These are phyloP conservation scores for Agapanthus africanus DNA, from an alignment of 106 monocot species.

Conservation along the genomic window DNA sequence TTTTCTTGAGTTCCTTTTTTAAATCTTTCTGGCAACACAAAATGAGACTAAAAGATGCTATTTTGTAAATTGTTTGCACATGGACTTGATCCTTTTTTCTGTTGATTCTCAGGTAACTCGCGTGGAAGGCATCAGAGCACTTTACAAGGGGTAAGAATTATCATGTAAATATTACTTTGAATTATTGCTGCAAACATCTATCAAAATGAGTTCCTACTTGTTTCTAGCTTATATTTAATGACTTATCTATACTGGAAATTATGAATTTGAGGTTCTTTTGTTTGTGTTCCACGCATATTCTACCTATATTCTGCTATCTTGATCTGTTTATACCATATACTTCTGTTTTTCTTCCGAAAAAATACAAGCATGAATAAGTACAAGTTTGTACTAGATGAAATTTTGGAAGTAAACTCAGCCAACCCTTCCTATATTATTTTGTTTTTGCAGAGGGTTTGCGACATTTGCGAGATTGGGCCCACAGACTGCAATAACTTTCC, in stretches of 20 bases:
- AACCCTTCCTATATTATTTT: too few relatives aligned
- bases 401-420: too few relatives aligned
- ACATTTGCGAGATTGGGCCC: slow-evolving; percentile 90
- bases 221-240: background rate
- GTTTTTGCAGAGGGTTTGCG: slow-evolving; percentile 73
- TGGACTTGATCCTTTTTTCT: background rate
- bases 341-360: too few relatives aligned
- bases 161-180: background rate
- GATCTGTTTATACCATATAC: too few relatives aligned
- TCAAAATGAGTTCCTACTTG: background rate
- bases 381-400: too few relatives aligned
- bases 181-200: background rate
- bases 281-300: too few relatives aligned
- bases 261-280: too few relatives aligned
- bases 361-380: too few relatives aligned
- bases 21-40: background rate
- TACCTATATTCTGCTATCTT: too few relatives aligned
- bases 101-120: slow-evolving; percentile 27
- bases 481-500: slow-evolving; percentile 79
- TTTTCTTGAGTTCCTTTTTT: background rate
- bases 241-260: too few relatives aligned
- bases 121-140: slow-evolving; percentile 44
- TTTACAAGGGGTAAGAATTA: slow-evolving; percentile 65
- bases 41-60: background rate
- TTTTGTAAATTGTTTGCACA: background rate